These are phyloP conservation scores for Sporothrix globosa DNA, from an alignment of 2,329 filamentous ascomycete species.

Conservation along the genomic window DNA sequence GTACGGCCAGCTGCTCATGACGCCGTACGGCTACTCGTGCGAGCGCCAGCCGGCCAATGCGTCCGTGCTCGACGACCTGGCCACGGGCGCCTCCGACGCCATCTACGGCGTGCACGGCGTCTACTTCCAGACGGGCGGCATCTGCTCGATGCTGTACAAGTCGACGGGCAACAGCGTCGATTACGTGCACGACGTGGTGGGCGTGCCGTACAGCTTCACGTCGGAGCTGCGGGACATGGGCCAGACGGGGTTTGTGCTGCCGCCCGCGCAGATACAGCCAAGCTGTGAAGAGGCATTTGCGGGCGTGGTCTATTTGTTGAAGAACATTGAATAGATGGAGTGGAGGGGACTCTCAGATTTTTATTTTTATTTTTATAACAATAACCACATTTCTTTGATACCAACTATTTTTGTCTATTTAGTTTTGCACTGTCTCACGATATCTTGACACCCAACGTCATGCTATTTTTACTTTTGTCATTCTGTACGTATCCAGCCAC, in stretches of 20 bases:
- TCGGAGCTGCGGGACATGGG: conserved; percentile 48
- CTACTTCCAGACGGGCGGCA: conserved; percentile 52
- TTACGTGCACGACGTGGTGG: conserved; percentile 49
- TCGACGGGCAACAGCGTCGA: conserved; percentile 54
- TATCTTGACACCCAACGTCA: neutral
- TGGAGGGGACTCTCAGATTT: neutral
- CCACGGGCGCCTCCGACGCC: conserved; percentile 53
- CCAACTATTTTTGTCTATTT: neutral
- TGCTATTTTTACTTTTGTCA: neutral
- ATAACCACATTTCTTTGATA: too few relatives aligned
- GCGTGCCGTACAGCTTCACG: conserved; percentile 49
- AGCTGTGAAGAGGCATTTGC: conserved; percentile 51
- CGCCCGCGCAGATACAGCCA: conserved; percentile 49
- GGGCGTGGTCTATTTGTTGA: conserved; percentile 62
- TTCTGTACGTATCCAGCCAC: neutral
- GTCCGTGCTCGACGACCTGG: conserved; percentile 54
- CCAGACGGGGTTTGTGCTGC: conserved; percentile 50
- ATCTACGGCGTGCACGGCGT: conserved; percentile 51
- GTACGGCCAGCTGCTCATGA: conserved; percentile 64
- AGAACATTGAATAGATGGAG: conserved; percentile 44
- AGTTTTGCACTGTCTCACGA: neutral
- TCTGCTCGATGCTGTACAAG: conserved; percentile 65
- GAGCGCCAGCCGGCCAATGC: conserved; percentile 51
- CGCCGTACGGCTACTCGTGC: conserved; percentile 67
- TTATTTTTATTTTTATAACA: neutral